phyloP scores from a whole-genome alignment of 768 basidiomycete genomes.

The Mycena chlorophos region DNA sequence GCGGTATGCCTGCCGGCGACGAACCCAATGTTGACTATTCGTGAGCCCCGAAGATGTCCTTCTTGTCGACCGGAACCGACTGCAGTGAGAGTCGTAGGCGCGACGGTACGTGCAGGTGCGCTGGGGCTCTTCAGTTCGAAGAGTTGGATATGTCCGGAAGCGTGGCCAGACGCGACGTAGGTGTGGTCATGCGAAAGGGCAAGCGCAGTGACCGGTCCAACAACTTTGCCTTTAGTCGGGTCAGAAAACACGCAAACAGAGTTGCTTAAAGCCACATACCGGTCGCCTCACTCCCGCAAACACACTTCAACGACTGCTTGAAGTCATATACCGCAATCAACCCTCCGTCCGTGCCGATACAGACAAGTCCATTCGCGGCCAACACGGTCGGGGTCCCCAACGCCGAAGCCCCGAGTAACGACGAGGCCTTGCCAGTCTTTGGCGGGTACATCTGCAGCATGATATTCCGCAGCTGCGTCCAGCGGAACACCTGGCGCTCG shows the following conservation, averaged over 20 bases:
- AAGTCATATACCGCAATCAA: slow-evolving; percentile 86
- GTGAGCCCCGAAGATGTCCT: slow-evolving; percentile 79
- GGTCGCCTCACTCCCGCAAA: slow-evolving; percentile 70
- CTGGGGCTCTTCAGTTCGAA: slow-evolving; percentile 77
- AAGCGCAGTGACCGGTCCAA: slow-evolving; percentile 84
- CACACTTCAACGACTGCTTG: slow-evolving; percentile 75
- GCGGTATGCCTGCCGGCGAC: slow-evolving; percentile 92
- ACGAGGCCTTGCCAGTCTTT: slow-evolving; percentile 58
- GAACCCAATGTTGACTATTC: slow-evolving; percentile 81
- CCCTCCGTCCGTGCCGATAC: slow-evolving; percentile 82
- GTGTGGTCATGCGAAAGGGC: slow-evolving; percentile 93
- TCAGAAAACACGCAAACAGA: slow-evolving; percentile 5
- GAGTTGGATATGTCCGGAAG: slow-evolving; percentile 79
- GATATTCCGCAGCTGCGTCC: slow-evolving; percentile 67
- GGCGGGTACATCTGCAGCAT: slow-evolving; percentile 56
- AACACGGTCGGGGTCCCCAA: slow-evolving; percentile 76
- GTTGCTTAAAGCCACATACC: slow-evolving; percentile 44
- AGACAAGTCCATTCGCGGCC: slow-evolving; percentile 84
- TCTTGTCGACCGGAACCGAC: slow-evolving; percentile 79
- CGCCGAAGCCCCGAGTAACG: slow-evolving; percentile 57
- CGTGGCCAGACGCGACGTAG: slow-evolving; percentile 86
- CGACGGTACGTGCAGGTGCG: slow-evolving; percentile 64
- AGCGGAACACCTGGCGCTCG: slow-evolving; percentile 67
- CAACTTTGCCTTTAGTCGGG: slow-evolving; percentile 48
- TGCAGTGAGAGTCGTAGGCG: slow-evolving; percentile 67